These are phyloP conservation scores for Corylus avellana DNA, from an alignment of 306 rosid species.

Conservation along the genomic window DNA sequence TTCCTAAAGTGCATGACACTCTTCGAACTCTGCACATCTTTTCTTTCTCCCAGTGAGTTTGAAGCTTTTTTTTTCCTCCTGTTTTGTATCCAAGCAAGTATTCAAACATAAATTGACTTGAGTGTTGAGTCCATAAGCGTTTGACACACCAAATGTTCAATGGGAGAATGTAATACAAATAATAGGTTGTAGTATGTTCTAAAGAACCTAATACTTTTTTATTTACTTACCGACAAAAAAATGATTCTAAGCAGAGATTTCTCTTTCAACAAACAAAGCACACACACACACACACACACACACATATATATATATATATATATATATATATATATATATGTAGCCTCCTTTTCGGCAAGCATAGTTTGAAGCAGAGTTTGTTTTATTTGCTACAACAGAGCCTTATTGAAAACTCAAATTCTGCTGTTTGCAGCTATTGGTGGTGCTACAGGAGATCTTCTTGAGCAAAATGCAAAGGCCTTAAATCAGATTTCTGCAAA, in stretches of 20 bases:
- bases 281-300: too few relatives aligned
- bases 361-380: background rate
- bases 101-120: background rate
- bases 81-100: background rate
- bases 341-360: background rate
- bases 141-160: background rate
- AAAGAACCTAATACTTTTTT: background rate
- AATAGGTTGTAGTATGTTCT: background rate
- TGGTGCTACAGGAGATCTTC: constrained; percentile 55
- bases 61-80: background rate
- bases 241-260: background rate
- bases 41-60: background rate
- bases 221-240: background rate
- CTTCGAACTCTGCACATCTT: background rate
- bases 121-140: background rate
- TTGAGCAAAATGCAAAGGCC: constrained; percentile 50
- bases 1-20: background rate
- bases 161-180: background rate
- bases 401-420: constrained; percentile 7
- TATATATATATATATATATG: background rate
- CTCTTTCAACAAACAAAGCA: background rate
- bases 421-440: constrained; percentile 48
- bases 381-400: background rate
- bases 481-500: constrained; percentile 53
- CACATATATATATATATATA: background rate